Evolutionary conservation across 2,329 filamentous ascomycete species (phyloP).

Genomic region (Gyromitra esculenta): DNA sequence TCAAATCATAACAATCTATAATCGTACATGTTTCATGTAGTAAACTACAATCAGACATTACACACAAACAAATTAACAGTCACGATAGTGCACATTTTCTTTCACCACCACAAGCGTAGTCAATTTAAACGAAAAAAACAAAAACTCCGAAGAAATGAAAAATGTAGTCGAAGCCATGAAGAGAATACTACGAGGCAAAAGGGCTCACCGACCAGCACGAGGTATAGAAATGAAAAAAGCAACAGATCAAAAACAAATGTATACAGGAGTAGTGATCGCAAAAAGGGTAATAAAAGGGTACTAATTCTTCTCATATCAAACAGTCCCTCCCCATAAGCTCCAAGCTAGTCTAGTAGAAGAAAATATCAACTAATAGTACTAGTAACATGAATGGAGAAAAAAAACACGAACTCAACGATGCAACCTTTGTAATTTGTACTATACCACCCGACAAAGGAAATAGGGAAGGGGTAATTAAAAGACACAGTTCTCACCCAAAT

Average conservation of each 20-base stretch:
- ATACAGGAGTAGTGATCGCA: conserved; percentile 38
- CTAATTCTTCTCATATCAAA: conserved; percentile 47
- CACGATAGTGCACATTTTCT: conserved; percentile 18
- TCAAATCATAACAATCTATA: conserved; percentile 24
- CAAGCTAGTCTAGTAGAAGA: conserved; percentile 30
- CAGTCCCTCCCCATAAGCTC: conserved; percentile 34
- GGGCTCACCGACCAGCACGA: conserved; percentile 44
- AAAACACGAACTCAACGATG: conserved; percentile 38
- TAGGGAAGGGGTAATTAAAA: conserved; percentile 44
- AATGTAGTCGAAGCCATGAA: conserved; percentile 35
- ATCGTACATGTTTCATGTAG: conserved; percentile 28
- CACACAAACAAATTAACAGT: conserved; percentile 19
- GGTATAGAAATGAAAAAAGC: conserved; percentile 61
- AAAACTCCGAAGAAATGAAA: conserved; percentile 36
- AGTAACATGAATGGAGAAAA: conserved; percentile 38
- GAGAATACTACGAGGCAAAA: conserved; percentile 30
- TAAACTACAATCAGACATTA: conserved; percentile 31
- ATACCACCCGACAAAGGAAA: conserved; percentile 51
- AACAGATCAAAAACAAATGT: conserved; percentile 57
- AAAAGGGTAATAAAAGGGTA: conserved; percentile 33
- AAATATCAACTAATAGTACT: conserved; percentile 39
- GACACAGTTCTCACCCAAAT: conserved; percentile 41
- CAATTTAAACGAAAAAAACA: conserved; percentile 6
- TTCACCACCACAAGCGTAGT: conserved; percentile 20
- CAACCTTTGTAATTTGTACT: conserved; percentile 51